Evolutionary conservation across 805 yeast genomes (phyloP).

Genomic region (Lipomyces chichibuensis): DNA sequence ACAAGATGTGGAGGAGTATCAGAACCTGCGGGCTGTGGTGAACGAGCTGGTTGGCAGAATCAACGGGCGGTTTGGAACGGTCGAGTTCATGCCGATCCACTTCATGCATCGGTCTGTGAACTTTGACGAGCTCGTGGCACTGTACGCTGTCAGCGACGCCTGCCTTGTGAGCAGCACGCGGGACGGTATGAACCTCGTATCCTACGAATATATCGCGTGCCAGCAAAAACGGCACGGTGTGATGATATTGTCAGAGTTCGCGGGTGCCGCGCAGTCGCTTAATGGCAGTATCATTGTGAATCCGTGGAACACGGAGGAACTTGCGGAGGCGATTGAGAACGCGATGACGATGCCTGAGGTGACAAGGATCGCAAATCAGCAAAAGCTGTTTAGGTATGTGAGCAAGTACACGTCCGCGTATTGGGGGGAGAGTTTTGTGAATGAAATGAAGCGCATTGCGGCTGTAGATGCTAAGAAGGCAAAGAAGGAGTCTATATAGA

Average conservation of each 20-base stretch:
- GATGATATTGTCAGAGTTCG: conserved; percentile 87
- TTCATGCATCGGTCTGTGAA: conserved; percentile 91
- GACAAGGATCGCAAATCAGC: conserved; percentile 75
- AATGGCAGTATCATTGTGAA: conserved; percentile 93
- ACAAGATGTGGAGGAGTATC: conserved; percentile 98
- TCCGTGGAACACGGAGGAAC: conserved; percentile 98
- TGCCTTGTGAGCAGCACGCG: conserved; percentile 93
- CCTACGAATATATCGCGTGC: conserved; percentile 96
- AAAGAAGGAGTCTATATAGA: conserved; percentile 1
- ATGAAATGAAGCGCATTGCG: conserved; percentile 57
- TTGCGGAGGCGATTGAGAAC: conserved; percentile 82
- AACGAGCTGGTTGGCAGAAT: conserved; percentile 96
- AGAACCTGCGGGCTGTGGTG: conserved; percentile 86
- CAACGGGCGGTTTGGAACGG: conserved; percentile 94
- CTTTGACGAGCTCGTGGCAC: conserved; percentile 86
- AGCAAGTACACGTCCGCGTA: conserved; percentile 91
- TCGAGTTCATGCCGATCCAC: conserved; percentile 97
- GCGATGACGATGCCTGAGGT: conserved; percentile 84
- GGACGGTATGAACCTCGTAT: conserved; percentile 97
- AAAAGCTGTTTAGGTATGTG: conserved; percentile 81
- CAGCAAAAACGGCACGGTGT: conserved; percentile 86
- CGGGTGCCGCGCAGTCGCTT: conserved; percentile 98
- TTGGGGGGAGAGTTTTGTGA: conserved; percentile 97
- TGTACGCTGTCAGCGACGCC: conserved; percentile 83
- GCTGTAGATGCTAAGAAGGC: conserved; percentile 24